Percentiles rank a stretch among this genome's conserved stretches.
These are phyloP conservation scores for Podaxis sp. DNA, from an alignment of 768 basidiomycete species.

Conservation along the genomic window DNA sequence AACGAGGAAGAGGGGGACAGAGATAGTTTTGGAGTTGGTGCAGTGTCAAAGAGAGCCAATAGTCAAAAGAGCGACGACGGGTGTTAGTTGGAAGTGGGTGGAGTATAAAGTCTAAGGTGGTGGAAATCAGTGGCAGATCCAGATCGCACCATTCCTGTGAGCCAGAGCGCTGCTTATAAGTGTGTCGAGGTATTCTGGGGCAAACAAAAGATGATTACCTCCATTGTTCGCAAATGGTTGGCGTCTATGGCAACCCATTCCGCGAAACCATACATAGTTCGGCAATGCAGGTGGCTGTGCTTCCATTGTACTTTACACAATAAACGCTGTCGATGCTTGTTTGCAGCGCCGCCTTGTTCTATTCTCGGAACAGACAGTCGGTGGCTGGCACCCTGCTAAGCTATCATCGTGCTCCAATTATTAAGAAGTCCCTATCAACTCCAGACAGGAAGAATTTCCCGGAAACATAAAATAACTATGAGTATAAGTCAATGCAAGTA, in stretches of 20 bases:
- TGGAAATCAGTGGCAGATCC: conserved; percentile 23
- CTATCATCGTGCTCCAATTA: not conserved
- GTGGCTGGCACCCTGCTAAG: not conserved
- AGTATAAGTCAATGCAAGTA: not conserved
- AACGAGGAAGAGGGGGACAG: not conserved
- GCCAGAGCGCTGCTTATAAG: conserved; percentile 5
- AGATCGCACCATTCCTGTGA: conserved; percentile 22
- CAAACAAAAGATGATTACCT: not conserved
- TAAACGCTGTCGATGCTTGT: conserved; percentile 1
- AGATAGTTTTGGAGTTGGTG: conserved; percentile 4
- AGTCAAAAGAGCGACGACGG: conserved; percentile 9
- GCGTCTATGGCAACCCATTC: not conserved
- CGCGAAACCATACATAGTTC: not conserved
- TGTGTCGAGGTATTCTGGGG: not conserved
- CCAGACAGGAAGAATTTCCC: not conserved
- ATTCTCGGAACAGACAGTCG: not conserved
- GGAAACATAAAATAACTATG: not conserved
- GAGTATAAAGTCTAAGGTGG: conserved; percentile 9
- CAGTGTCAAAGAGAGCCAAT: conserved; percentile 1
- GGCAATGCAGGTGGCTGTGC: conserved; percentile 8
- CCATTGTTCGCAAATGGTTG: not conserved
- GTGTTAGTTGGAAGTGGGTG: conserved; percentile 10
- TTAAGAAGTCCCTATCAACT: not conserved
- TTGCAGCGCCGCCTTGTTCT: conserved; percentile 2
- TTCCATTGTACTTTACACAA: conserved; percentile 9